These are phyloP conservation scores for Xylaria longipes DNA, from an alignment of 495 filamentous ascomycete species.

Conservation along the genomic window DNA sequence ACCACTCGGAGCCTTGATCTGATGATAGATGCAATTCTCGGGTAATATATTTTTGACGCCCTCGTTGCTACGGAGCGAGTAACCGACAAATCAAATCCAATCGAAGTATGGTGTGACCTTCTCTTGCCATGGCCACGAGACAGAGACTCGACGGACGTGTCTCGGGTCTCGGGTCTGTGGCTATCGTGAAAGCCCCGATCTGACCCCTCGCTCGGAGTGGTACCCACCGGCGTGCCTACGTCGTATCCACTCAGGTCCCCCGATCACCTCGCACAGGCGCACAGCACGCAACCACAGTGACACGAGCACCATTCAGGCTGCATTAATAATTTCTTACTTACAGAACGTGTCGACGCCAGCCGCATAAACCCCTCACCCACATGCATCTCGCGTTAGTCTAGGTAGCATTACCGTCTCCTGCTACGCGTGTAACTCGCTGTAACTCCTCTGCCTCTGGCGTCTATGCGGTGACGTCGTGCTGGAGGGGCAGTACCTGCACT, in stretches of 20 bases:
- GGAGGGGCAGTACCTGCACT: background rate
- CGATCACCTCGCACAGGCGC: background rate
- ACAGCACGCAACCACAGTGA: background rate
- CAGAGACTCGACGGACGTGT: background rate
- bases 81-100: no score
- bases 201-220: background rate
- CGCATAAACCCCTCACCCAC: conserved; percentile 27
- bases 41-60: conserved; percentile 6
- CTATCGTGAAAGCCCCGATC: conserved; percentile 2
- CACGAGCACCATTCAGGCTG: conserved; percentile 15
- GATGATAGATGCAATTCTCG: background rate
- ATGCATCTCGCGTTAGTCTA: conserved; percentile 14
- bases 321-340: conserved; percentile 30
- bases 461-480: background rate
- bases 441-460: background rate
- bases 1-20: background rate
- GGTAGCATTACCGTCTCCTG: background rate
- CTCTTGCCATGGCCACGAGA: background rate
- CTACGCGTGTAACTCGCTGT: no score
- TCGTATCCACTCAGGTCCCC: background rate
- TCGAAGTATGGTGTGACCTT: background rate
- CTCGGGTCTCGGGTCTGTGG: no score
- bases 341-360: conserved; percentile 7
- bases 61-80: background rate
- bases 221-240: conserved; percentile 11